Percentiles rank a stretch among this genome's conserved stretches.
Conservation (phyloP, 2,329 filamentous ascomycete species). For the Ascochyta pisi region DNA sequence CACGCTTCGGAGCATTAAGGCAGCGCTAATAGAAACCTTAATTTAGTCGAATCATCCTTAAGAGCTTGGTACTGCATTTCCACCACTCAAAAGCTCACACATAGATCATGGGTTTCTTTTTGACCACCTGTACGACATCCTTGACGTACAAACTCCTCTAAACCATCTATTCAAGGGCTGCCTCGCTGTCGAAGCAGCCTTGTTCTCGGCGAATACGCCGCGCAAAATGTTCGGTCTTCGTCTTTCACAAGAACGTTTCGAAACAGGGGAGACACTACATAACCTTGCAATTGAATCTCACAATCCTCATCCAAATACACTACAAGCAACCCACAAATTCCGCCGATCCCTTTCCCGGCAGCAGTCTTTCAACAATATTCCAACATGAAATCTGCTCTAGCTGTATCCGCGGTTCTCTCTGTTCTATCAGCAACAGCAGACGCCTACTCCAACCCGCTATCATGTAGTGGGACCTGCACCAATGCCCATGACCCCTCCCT, state of each 20-base stretch:
- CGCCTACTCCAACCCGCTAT: slow-evolving; percentile 46
- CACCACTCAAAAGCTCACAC: slow-evolving; percentile 6
- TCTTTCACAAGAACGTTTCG: neutral
- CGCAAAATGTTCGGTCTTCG: neutral
- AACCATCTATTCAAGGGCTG: neutral
- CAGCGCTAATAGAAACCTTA: slow-evolving; percentile 11
- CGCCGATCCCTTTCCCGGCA: neutral
- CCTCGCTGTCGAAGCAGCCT: neutral
- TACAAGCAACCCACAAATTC: neutral
- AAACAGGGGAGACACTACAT: neutral
- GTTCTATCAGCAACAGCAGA: slow-evolving; percentile 13
- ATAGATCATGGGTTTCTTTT: slow-evolving; percentile 1
- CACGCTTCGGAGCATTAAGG: neutral
- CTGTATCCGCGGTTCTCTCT: slow-evolving; percentile 1
- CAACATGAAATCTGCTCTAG: slow-evolving; percentile 6
- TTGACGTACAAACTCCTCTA: neutral
- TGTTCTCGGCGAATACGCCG: slow-evolving; percentile 8
- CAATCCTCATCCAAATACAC: neutral
- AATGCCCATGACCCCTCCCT: slow-evolving; percentile 57
- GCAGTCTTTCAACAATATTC: neutral
- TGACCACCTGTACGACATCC: slow-evolving; percentile 1
- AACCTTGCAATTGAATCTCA: neutral
- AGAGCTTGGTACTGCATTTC: neutral
- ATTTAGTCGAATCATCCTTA: neutral
- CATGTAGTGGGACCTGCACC: slow-evolving; percentile 49